These are phyloP conservation scores for Nymphaea thermarum DNA, from an alignment of 164 flowering plant species.

Conservation along the genomic window DNA sequence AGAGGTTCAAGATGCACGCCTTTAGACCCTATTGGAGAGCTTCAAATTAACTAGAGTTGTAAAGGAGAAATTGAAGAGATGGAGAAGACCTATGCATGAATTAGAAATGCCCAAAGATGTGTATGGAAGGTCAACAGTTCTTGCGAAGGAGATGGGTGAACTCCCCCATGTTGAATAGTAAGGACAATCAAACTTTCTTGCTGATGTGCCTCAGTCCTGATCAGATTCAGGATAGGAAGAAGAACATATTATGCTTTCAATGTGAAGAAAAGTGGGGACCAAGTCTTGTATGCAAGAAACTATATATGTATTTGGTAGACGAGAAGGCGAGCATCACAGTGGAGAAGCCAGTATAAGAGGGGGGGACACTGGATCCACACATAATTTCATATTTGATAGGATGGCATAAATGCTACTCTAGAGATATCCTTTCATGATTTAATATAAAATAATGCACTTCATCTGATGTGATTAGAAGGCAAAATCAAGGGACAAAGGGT, in stretches of 20 bases:
- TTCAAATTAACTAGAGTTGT: background rate
- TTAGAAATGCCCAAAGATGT: background rate
- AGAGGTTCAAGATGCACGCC: background rate
- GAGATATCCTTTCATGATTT: background rate
- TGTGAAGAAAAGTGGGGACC: constrained; percentile 3
- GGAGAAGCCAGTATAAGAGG: background rate
- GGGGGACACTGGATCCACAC: no score
- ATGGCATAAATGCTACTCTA: background rate
- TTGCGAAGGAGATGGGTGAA: background rate
- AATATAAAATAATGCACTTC: background rate
- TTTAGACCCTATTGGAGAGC: background rate
- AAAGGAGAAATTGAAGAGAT: background rate
- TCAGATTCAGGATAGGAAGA: background rate
- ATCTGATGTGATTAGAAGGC: constrained; percentile 1
- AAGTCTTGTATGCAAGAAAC: constrained; percentile 2
- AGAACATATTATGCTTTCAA: background rate
- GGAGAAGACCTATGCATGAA: background rate
- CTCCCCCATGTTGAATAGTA: background rate
- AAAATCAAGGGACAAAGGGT: background rate
- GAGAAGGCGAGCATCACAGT: background rate
- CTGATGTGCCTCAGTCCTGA: background rate
- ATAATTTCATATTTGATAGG: no score
- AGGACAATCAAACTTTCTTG: background rate
- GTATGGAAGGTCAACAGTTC: background rate
- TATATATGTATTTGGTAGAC: constrained; percentile 1